Base-by-base conservation (phyloP, 176 grass and related monocot species). In the Areca catechu region DNA sequence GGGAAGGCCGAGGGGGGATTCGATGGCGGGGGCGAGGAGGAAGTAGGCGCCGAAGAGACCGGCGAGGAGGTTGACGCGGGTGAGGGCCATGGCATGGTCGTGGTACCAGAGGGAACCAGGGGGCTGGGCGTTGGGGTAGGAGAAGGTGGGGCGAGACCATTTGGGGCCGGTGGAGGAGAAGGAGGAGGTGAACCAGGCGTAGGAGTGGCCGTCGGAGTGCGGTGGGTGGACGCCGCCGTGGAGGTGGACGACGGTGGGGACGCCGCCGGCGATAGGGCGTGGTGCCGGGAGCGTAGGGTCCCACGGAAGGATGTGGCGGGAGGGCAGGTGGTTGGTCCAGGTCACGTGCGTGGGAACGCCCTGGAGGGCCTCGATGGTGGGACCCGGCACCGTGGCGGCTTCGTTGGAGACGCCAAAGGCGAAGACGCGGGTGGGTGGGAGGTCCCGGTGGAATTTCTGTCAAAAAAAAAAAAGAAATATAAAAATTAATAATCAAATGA, bases 371-470 rank as follows among this genome's bases (percentile, higher is more conserved):
- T 79, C 76, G 65, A 95, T 87, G 57, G 91, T 95, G 7, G 91
- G 86, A 19, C 80, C 86, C 0, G 91, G 86, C 0, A 95, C 79
- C 7, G 76, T 87, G 18, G 86, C 79, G 0, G 67, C 0, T 5
- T 76, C 71, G 58, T 20, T 71, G 70, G 61, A 37, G 1, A 56
- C 5, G 52, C 91, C 90, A 25, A 77, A 95, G 0, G 80, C 86
- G 53, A 90, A 90, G 15, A 95, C 91, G 0, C 68, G 51, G 15
- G 91, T 82, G 1, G 70, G 51, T 20, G 83, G 86, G 0, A 95
- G 50, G 68, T 90, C 91, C 0, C 90, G 82, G 51, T 95, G 89
- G 71, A 89, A 95, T 83, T 89, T 86, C 85, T 95, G 77, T 29
- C 17, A 50, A n/a, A 4, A 14, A 18, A 71, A 28, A 6, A 18